phyloP scores from a whole-genome alignment of 202 grass and related monocot species.

The Setaria italica region DNA sequence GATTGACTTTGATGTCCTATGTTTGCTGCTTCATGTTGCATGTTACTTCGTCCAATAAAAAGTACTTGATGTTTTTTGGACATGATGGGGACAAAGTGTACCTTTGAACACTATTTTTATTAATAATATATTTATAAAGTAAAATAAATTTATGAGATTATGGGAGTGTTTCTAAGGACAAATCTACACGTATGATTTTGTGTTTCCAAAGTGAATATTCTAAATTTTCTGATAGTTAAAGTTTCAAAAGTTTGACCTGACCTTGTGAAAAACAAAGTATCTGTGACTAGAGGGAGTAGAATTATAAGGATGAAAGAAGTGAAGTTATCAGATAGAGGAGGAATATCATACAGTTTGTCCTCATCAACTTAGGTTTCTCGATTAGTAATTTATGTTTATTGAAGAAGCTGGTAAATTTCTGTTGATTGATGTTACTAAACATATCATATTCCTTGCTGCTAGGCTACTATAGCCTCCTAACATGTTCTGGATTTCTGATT shows the following conservation, averaged over 20 bases:
- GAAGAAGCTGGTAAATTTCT: slow-evolving; percentile 15
- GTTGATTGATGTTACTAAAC: slow-evolving; percentile 7
- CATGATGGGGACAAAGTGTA: neutral
- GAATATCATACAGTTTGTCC: slow-evolving; percentile 27
- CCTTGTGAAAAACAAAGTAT: neutral
- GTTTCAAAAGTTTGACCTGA: slow-evolving; percentile 1
- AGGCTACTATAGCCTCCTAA: neutral
- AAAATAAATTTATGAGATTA: neutral
- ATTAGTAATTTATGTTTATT: slow-evolving; percentile 10
- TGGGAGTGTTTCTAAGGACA: neutral
- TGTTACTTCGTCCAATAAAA: neutral
- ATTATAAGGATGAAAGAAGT: slow-evolving; percentile 11
- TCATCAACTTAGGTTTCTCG: slow-evolving; percentile 15
- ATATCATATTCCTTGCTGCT: slow-evolving; percentile 24
- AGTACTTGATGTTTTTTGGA: neutral
- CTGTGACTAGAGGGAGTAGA: neutral
- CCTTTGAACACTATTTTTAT: neutral
- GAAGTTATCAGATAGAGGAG: slow-evolving; percentile 8
- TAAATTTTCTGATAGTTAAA: neutral
- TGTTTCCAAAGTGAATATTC: neutral
- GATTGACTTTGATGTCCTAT: neutral
- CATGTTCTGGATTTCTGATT: slow-evolving; percentile 35
- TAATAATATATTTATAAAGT: slow-evolving; percentile 9
- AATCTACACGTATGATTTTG: neutral
- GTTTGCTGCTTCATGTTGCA: neutral